These are phyloP conservation scores for Aegilops umbellulata DNA, from an alignment of 176 grass and related monocot species.

Conservation along the genomic window DNA sequence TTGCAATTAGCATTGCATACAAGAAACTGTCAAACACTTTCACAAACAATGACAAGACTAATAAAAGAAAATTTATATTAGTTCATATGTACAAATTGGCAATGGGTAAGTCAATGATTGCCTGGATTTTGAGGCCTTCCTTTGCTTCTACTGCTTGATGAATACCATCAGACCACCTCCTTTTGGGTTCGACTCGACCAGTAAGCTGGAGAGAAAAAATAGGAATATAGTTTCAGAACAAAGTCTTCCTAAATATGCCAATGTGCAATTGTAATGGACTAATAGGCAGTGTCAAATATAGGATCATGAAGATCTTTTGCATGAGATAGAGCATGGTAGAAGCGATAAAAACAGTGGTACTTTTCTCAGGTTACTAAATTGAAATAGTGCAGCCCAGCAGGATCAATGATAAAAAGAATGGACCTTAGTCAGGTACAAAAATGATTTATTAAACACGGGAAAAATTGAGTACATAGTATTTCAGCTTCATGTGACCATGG, in stretches of 20 bases:
- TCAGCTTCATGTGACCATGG: not conserved
- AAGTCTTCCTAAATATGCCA: constrained; percentile 13
- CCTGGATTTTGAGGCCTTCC: constrained; percentile 94
- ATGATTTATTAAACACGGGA: not conserved
- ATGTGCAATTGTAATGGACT: constrained; percentile 2
- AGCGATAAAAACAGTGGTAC: not conserved
- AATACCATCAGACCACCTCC: constrained; percentile 99
- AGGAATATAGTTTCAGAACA: constrained; percentile 26
- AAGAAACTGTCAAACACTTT: constrained; percentile 18
- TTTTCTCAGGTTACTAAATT: not conserved
- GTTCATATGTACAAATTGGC: not conserved
- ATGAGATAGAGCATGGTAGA: not conserved
- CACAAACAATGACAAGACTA: constrained; percentile 1
- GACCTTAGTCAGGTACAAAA: not conserved
- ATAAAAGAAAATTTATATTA: not conserved
- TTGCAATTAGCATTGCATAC: constrained; percentile 29
- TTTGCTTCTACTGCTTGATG: constrained; percentile 99
- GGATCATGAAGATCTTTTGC: not conserved
- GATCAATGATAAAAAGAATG: not conserved
- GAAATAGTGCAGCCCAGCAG: constrained; percentile 1
- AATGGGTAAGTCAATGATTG: constrained; percentile 30
- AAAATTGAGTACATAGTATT: not conserved
- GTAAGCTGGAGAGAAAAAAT: constrained; percentile 65
- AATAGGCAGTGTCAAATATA: constrained; percentile 11
- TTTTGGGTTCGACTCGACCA: constrained; percentile 87